Base-by-base conservation (phyloP, 805 yeast species). In the Yarrowia sp. region DNA sequence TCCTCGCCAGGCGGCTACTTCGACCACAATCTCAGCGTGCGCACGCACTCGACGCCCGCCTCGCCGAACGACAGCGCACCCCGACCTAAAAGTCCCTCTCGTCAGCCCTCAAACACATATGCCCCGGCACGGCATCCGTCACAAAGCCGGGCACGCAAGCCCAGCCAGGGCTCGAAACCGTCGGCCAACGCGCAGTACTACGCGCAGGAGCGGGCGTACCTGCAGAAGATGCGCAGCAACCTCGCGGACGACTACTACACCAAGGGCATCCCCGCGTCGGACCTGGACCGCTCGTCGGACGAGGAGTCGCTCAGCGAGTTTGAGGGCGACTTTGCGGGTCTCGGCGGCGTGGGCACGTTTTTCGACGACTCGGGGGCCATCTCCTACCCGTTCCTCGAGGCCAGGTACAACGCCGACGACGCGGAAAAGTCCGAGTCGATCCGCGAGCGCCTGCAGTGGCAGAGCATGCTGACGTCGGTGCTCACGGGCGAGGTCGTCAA, bases 401-500 rank as follows among this genome's bases (percentile, higher is more conserved):
- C 69, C n/a, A 59, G 67, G 14, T 64, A 64, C 22, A 66, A 69
- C 24, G 63, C 64, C 7, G 66, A 65, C 4, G 72, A 70, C 19
- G 63, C 71, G 16, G 69, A 70, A 39, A 69, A 66, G 29, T 70
- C 73, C 1, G 74, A 74, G 21, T 68, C 70, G 47, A 65, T 72
- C 60, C 65, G 84, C 10, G 97, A 91, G 70, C 80, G 98, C 53
- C 77, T 92, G 12, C 97, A 91, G 74, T 94, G 99, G 99, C 98
- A 94, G 73, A 83, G 93, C 0, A 90, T 94, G 96, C 78, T 94
- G 53, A 81, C 88, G 10, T 81, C 91, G 2, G 98, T 94, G 3
- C 80, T 94, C 33, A 93, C 96, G 2, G 98, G 99, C 67, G 98
- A 94, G 73, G 96, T 94, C 61, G 91, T 94, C 19, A 82, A 87